Base-by-base conservation (phyloP, 225 moss, liverwort and hornwort species). In the Anthoceros angustus region DNA sequence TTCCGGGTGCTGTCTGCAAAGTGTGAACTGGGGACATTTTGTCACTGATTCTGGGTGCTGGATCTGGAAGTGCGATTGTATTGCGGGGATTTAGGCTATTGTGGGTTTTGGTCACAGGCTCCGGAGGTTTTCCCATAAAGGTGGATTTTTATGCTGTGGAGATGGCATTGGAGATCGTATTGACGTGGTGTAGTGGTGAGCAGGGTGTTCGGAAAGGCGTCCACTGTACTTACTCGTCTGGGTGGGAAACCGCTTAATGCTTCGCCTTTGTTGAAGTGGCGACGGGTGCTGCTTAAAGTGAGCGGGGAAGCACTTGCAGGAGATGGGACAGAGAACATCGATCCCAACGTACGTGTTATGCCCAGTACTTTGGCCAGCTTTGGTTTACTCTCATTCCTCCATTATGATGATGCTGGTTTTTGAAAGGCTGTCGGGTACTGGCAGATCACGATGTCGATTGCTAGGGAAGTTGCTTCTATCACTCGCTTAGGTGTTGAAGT, bases 231-330 rank as follows among this genome's bases (percentile, higher is more conserved):
- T 55, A 32, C 23, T 26, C 12, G 20, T 43, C 45, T 43, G 24
- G 24, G 25, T 10, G 67, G 49, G 21, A 46, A 48, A 21, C 43
- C 67, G 10, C 46, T 71, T 18, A 71, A 73, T 64, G 65, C 77
- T 5, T 41, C 49, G 1, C 66, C 73, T 26, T 45, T 71, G 16
- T 73, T 85, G 62, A 80, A 79, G 67, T 89, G 92, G 92, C 85
- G 86, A 40, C 86, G 92, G 39, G 89, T 93, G 74, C 72, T 93
- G 70, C 67, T 93, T 43, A 93, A 93, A 82, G 92, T 93, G 63
- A 93, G 92, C 64, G 92, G 92, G 66, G 92, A 93, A 73, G 89
- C 92, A 32, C 89, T 93, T 42, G 73, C 85, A 63, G 92, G 92
- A 50, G 92, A 93, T 42, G 89, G 86, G n/a, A 72, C 89, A 42